These are phyloP conservation scores for Stephania japonica DNA, from an alignment of 164 flowering plant species.

Conservation along the genomic window DNA sequence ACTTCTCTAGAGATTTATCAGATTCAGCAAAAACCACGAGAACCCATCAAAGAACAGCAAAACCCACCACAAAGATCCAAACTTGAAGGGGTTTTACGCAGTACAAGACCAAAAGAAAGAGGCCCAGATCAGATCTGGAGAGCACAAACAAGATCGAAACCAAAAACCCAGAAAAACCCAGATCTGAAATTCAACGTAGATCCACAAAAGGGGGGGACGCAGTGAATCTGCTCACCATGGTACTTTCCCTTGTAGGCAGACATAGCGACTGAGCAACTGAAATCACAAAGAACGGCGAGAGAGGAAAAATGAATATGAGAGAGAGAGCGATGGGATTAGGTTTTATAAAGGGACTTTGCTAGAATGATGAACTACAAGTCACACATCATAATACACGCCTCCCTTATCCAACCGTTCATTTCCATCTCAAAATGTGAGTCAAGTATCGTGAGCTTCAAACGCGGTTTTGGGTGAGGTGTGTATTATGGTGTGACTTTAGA, in stretches of 20 bases:
- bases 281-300: not conserved
- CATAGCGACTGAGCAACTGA: not conserved
- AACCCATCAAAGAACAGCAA: not conserved
- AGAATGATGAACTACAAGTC: too few relatives aligned
- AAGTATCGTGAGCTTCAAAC: too few relatives aligned
- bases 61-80: too few relatives aligned
- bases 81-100: too few relatives aligned
- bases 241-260: constrained; percentile 12
- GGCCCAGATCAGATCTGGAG: not conserved
- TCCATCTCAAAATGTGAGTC: too few relatives aligned
- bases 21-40: not conserved
- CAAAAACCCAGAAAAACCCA: not conserved
- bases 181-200: not conserved
- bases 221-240: not conserved
- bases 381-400: too few relatives aligned
- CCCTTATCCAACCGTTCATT: too few relatives aligned
- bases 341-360: too few relatives aligned
- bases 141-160: not conserved
- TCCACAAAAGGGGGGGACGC: not conserved
- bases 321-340: not conserved
- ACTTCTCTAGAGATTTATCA: not conserved
- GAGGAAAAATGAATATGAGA: not conserved
- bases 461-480: too few relatives aligned
- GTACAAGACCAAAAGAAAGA: not conserved
- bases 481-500: too few relatives aligned